Evolutionary conservation across 2,329 filamentous ascomycete species (phyloP).

Genomic region (Colletotrichum tanaceti): DNA sequence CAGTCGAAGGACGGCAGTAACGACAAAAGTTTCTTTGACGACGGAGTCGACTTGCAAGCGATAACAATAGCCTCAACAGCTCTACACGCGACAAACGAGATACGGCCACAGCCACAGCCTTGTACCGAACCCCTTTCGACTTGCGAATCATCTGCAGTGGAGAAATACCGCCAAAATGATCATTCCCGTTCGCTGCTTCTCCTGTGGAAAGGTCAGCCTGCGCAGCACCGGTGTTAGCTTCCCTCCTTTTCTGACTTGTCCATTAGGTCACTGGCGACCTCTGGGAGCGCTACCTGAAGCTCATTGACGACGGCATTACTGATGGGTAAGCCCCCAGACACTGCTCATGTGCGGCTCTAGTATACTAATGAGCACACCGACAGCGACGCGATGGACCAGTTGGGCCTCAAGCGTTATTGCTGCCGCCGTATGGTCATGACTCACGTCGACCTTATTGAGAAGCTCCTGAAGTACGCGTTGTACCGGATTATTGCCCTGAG

Average conservation of each 20-base stretch:
- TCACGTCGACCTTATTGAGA: conserved; percentile 98
- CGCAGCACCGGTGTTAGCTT: conserved; percentile 1
- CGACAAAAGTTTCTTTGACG: conserved; percentile 30
- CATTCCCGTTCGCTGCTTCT: conserved; percentile 98
- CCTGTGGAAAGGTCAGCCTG: conserved; percentile 90
- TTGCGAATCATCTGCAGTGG: background rate
- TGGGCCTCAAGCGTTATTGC: conserved; percentile 95
- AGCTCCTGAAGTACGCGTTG: conserved; percentile 83
- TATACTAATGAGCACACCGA: conserved; percentile 30
- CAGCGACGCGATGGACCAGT: conserved; percentile 95
- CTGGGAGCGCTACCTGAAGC: conserved; percentile 93
- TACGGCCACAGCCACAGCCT: background rate
- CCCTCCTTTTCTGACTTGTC: conserved; percentile 46
- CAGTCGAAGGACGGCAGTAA: background rate
- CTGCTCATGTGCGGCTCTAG: background rate
- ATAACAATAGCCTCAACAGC: conserved; percentile 6
- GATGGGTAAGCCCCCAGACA: conserved; percentile 72
- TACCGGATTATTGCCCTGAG: background rate
- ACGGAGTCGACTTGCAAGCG: conserved; percentile 21
- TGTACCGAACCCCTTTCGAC: background rate
- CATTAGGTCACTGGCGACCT: conserved; percentile 92
- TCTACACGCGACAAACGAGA: conserved; percentile 1
- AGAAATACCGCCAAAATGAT: conserved; percentile 76
- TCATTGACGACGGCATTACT: conserved; percentile 81
- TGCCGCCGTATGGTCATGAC: conserved; percentile 99